Percentiles rank a stretch among this genome's conserved stretches.
phyloP scores from a whole-genome alignment of 2,329 filamentous ascomycete species.

The Ophiosphaerella herpotricha region DNA sequence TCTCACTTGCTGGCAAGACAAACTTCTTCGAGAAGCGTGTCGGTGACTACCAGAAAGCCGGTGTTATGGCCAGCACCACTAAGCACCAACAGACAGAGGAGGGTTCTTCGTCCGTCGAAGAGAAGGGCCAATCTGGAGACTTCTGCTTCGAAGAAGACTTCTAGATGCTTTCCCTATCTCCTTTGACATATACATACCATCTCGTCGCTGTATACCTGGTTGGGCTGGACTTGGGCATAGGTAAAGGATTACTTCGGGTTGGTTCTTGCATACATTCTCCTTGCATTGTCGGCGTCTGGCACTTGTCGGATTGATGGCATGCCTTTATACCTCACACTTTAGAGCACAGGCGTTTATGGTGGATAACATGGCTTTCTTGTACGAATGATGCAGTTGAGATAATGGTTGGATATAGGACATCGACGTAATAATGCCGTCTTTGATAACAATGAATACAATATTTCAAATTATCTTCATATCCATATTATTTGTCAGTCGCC shows the following conservation, averaged over 20 bases:
- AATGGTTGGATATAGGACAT: conserved; percentile 2
- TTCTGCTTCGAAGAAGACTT: conserved; percentile 98
- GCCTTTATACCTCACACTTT: conserved; percentile 30
- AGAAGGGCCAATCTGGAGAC: conserved; percentile 64
- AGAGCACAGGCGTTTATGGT: conserved; percentile 1
- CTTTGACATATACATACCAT: conserved; percentile 21
- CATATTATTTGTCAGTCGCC: too few species aligned
- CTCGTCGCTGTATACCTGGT: conserved; percentile 32
- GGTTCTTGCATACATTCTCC: conserved; percentile 30
- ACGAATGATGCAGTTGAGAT: conserved; percentile 13
- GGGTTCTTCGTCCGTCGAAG: conserved; percentile 51
- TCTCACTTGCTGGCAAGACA: conserved; percentile 97
- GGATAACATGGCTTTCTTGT: neutral
- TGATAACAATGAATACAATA: conserved; percentile 5
- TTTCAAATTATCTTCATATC: neutral
- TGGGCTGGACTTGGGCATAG: conserved; percentile 21
- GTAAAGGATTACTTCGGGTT: conserved; percentile 25
- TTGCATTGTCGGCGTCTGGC: conserved; percentile 39
- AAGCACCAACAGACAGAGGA: conserved; percentile 61
- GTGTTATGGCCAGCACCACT: conserved; percentile 93
- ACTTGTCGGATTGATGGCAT: conserved; percentile 13
- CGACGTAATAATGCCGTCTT: neutral
- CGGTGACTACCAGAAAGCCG: conserved; percentile 98
- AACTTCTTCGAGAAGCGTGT: conserved; percentile 99
- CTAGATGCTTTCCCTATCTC: conserved; percentile 56